phyloP scores from a whole-genome alignment of 768 basidiomycete genomes.

The Boletus sensibilis region DNA sequence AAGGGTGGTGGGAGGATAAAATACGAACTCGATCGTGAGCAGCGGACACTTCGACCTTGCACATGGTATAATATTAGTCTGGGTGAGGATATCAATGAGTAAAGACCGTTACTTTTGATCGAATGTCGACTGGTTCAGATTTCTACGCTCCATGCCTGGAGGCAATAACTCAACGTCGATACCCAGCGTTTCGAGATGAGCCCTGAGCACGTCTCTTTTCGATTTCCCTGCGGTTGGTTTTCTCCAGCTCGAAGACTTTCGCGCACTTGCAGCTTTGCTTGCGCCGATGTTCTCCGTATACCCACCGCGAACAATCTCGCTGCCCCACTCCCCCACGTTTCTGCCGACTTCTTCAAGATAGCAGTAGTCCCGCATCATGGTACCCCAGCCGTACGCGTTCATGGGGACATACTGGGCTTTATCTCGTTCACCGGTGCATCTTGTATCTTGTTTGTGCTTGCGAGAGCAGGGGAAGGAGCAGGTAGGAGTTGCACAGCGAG shows the following conservation, averaged over 20 bases:
- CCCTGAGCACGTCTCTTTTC: conserved; percentile 67
- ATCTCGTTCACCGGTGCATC: conserved; percentile 73
- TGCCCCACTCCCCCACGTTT: conserved; percentile 70
- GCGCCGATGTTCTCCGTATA: conserved; percentile 35
- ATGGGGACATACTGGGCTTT: conserved; percentile 73
- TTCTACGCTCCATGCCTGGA: conserved; percentile 77
- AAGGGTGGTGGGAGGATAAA: conserved; percentile 56
- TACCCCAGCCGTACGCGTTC: conserved; percentile 82
- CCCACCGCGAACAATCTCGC: conserved; percentile 64
- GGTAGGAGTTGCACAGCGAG: conserved; percentile 66
- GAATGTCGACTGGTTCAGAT: conserved; percentile 79
- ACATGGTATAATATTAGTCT: conserved; percentile 14
- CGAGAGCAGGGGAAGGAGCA: conserved; percentile 72
- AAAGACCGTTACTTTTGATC: conserved; percentile 64
- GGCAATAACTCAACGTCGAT: conserved; percentile 78
- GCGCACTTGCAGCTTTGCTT: conserved; percentile 17
- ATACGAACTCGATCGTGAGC: conserved; percentile 71
- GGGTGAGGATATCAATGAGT: conserved; percentile 9
- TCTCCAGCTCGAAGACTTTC: conserved; percentile 25
- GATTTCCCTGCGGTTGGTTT: conserved; percentile 35
- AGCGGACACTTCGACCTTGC: conserved; percentile 63
- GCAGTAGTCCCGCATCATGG: conserved; percentile 86
- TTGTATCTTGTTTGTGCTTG: conserved; percentile 59
- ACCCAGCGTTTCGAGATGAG: conserved; percentile 63
- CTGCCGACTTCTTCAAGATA: conserved; percentile 83